Base-by-base conservation (phyloP, 805 yeast species). In the Zygoascus ofunaensis region DNA sequence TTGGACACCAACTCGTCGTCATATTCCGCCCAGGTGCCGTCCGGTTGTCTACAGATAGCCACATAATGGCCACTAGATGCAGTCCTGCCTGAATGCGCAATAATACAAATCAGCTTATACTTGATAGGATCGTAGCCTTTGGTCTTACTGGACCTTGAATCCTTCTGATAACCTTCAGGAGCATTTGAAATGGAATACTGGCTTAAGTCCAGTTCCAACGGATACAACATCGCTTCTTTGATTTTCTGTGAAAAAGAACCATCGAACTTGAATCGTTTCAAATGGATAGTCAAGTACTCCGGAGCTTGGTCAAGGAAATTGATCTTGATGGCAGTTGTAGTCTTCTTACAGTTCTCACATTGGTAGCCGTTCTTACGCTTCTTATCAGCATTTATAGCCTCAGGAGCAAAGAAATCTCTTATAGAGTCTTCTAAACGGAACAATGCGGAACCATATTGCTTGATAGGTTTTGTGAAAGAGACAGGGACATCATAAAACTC, bases 1-100 rank as follows among this genome's bases (percentile, higher is more conserved):
- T 70, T 71, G 56, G 85, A 82, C 53, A 86, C 79, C 56, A 81
- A 78, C 56, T 92, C 98, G 60, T 92, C 98, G 60, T 92, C 97
- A 62, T 90, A 92, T 7, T 87, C 80, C 23, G 87, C 80, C 98
- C 97, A 92, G 1, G 82, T 65, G 1, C 87, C 90, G 63, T 85
- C 92, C 1, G 97, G 95, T 63, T 89, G 96, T 50, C 82, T 76
- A 59, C 95, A 85, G 59, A 85, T 87, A 0, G 95, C 84, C 47
- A 87, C 76, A 58, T 92, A 92, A 63, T 92, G 98, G 3, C 98
- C 98, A 2, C 92, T 80, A 37, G 87, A 79, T 12, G 89, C 80
- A 1, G 95, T 83, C 50, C 97, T 72, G 34, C 98, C 98, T 56
- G 86, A 95, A 59, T 92, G 98, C 3, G 87, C 90, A 48, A 90